These are phyloP conservation scores for Mycena filopes DNA, from an alignment of 768 basidiomycete species.

Conservation along the genomic window DNA sequence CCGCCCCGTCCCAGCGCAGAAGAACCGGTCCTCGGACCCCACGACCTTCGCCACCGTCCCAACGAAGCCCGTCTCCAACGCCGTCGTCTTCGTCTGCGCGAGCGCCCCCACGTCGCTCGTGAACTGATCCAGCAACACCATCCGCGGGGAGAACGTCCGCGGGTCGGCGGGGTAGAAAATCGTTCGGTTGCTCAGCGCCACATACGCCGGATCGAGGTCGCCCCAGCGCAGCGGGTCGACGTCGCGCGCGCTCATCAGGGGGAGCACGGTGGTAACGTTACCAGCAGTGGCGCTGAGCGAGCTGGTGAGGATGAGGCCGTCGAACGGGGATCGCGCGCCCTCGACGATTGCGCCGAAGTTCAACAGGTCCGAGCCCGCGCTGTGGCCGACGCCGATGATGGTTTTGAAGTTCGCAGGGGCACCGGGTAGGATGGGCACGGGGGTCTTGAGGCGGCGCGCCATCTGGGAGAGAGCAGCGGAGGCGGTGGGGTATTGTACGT, in stretches of 20 bases:
- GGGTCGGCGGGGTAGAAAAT: constrained; percentile 4
- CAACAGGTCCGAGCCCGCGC: constrained; percentile 3
- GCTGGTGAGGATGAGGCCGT: constrained; percentile 7
- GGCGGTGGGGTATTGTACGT: constrained; percentile 7
- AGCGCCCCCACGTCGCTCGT: not conserved
- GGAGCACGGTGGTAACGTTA: not conserved
- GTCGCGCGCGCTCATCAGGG: constrained; percentile 1
- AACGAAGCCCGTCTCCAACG: not conserved
- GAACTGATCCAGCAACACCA: constrained; percentile 6
- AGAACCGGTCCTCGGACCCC: constrained; percentile 9
- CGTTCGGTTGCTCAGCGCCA: not conserved
- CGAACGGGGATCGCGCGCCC: constrained; percentile 1
- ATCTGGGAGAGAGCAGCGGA: not conserved
- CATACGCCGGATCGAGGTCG: constrained; percentile 1
- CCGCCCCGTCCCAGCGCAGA: constrained; percentile 1
- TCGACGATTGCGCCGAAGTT: constrained; percentile 5
- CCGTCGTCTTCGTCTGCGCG: not conserved
- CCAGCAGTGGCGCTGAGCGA: not conserved
- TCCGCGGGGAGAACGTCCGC: constrained; percentile 5
- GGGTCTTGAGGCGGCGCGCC: constrained; percentile 6
- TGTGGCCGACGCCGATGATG: constrained; percentile 10
- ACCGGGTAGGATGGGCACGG: constrained; percentile 3
- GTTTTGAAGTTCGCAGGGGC: constrained; percentile 5
- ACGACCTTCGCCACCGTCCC: constrained; percentile 6
- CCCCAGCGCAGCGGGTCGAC: constrained; percentile 2